phyloP scores from a whole-genome alignment of 805 yeast genomes.

The Saturnispora besseyi region DNA sequence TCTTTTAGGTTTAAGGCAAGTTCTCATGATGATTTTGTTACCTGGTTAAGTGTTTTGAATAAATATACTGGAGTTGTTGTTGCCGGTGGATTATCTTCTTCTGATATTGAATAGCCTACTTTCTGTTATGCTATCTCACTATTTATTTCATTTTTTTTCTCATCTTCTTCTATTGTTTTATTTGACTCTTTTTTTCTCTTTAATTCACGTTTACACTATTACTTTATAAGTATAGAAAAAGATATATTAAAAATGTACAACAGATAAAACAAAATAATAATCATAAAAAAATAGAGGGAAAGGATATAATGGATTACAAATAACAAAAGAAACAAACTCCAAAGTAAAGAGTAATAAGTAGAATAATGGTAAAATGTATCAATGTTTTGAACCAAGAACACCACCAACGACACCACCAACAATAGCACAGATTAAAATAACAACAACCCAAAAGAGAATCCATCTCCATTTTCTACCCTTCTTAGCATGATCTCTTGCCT shows the following conservation, averaged over 20 bases:
- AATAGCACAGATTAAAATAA: slow-evolving; percentile 51
- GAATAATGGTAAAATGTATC: background rate
- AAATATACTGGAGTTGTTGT: background rate
- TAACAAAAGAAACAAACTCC: background rate
- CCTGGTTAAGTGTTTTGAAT: slow-evolving; percentile 37
- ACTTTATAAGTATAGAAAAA: background rate
- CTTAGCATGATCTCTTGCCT: slow-evolving; percentile 81
- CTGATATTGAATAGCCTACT: background rate
- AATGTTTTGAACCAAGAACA: slow-evolving; percentile 31
- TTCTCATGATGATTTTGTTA: slow-evolving; percentile 35
- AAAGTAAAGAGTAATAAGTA: background rate
- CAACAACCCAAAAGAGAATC: slow-evolving; percentile 66
- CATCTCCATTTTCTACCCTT: slow-evolving; percentile 86
- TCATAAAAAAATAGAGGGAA: background rate
- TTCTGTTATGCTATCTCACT: background rate
- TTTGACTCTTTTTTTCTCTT: background rate
- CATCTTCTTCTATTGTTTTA: background rate
- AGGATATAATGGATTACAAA: background rate
- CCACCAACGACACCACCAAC: slow-evolving; percentile 62
- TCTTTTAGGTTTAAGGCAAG: slow-evolving; percentile 33
- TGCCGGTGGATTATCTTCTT: background rate
- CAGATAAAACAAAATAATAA: background rate
- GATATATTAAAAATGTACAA: background rate
- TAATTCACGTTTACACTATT: background rate
- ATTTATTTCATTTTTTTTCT: background rate